Evolutionary conservation across 768 basidiomycete genomes (phyloP), one percentile per base, ranked within the genome.

Genomic region (Chlorophyllum brunneum): DNA sequence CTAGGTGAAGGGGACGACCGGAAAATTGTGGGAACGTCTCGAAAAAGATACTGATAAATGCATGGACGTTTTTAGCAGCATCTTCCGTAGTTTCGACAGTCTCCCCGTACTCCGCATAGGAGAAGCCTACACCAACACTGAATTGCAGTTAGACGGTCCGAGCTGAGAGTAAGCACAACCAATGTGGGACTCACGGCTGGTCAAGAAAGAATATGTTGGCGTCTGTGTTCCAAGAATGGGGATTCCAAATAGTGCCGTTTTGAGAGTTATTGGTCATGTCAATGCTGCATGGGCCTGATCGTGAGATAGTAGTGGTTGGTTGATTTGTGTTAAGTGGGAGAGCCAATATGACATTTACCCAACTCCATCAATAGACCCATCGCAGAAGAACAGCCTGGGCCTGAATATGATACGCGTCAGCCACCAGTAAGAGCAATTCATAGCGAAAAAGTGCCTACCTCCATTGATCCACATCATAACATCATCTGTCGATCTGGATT

Each of bases 1-100:
- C 75, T 38, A 92, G 71, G 57, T 90, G 86, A 36, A 92, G 73
- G 1, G 78, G 71, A 22, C 88, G 69, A 6, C 85, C 86, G 41
- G 79, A 62, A 65, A 87, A 90, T 56, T 88, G 78, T 11, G 75
- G 71, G 70, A 92, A 93, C 0, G 83, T 82, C 58, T 90, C 84
- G 58, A 90, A 88, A 68, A 91, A 90, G 51, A 92, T 85, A 2
- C 79, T 71, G 48, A 91, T 72, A 67, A 92, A 92, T 0, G 88
- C 83, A 45, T 85, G 75, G 31, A 91, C 71, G 59, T 92, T 85
- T 57, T 79, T 80, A 4, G 88, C 85, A 1, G 89, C 91, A 20
- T 83, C 82, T 66, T 92, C 88, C 0, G 89, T 88, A 0, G 85
- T 89, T 45, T 79, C 81, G 15, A 88, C 72, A 0, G 74, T 80